Conservation (phyloP, 2,329 filamentous ascomycete genomes). For the Cercospora sp. region DNA sequence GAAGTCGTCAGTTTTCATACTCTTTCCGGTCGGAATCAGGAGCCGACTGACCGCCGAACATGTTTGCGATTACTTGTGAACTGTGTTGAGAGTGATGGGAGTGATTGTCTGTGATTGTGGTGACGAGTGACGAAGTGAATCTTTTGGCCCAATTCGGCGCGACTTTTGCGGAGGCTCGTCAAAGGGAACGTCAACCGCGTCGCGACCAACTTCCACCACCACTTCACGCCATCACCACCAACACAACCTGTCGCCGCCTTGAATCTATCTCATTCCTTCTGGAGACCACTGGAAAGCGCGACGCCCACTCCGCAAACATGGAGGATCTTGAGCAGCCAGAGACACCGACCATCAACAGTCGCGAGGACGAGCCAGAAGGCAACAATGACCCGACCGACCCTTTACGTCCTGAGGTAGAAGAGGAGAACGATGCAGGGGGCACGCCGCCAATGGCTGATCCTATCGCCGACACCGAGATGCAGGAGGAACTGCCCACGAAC, state of each 20-base stretch:
- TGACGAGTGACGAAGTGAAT: conserved; percentile 8
- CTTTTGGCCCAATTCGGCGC: neutral
- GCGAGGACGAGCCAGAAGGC: conserved; percentile 49
- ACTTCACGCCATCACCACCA: neutral
- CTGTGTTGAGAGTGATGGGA: neutral
- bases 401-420: conserved; percentile 50
- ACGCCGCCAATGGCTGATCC: conserved; percentile 48
- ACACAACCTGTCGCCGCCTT: neutral
- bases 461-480: conserved; percentile 48
- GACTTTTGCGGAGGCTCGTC: conserved; percentile 7
- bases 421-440: conserved; percentile 48
- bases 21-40: neutral
- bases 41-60: conserved; percentile 6
- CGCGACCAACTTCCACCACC: neutral
- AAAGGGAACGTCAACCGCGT: conserved; percentile 10
- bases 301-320: conserved; percentile 35
- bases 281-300: neutral
- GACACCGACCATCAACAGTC: conserved; percentile 42
- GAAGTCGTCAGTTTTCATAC: conserved; percentile 11
- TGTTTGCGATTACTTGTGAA: neutral
- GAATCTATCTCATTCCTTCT: neutral
- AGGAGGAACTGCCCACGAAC: conserved; percentile 35
- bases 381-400: conserved; percentile 51
- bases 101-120: neutral
- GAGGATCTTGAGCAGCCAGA: conserved; percentile 45